Evolutionary conservation across 148 eudicot species (phyloP).

Genomic region (Arctostaphylos glauca): DNA sequence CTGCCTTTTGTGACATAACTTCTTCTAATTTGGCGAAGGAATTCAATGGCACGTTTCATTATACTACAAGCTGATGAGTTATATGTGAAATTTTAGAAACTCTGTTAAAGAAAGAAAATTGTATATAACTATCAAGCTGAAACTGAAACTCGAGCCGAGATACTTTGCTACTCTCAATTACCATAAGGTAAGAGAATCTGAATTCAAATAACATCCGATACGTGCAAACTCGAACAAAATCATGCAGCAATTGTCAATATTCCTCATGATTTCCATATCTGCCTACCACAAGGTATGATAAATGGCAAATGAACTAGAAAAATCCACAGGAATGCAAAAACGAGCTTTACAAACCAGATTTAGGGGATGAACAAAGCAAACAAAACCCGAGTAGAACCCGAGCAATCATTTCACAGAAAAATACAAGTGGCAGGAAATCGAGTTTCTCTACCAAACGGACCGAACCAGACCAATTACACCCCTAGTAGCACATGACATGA

Average conservation of each 20-base stretch:
- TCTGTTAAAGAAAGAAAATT: no score
- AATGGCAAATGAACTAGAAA: background rate
- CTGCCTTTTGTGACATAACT: no score
- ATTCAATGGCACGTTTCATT: no score
- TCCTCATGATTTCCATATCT: background rate
- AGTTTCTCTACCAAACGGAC: no score
- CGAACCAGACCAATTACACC: no score
- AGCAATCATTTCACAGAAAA: background rate
- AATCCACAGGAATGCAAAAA: background rate
- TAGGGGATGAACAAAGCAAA: background rate
- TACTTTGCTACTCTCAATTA: no score
- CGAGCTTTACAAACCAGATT: background rate
- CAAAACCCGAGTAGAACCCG: background rate
- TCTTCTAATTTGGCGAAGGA: background rate
- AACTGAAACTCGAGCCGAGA: no score
- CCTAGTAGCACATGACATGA: background rate
- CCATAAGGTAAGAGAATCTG: no score
- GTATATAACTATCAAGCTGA: no score
- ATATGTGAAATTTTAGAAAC: no score
- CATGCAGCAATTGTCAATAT: background rate
- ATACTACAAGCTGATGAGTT: no score
- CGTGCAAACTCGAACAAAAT: background rate
- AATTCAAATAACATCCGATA: background rate
- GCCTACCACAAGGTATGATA: background rate
- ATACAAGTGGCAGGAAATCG: no score